Percentiles rank a stretch among this genome's conserved stretches.
Evolutionary conservation across 805 yeast genomes (phyloP).

Genomic region (Brettanomyces bruxellensis): DNA sequence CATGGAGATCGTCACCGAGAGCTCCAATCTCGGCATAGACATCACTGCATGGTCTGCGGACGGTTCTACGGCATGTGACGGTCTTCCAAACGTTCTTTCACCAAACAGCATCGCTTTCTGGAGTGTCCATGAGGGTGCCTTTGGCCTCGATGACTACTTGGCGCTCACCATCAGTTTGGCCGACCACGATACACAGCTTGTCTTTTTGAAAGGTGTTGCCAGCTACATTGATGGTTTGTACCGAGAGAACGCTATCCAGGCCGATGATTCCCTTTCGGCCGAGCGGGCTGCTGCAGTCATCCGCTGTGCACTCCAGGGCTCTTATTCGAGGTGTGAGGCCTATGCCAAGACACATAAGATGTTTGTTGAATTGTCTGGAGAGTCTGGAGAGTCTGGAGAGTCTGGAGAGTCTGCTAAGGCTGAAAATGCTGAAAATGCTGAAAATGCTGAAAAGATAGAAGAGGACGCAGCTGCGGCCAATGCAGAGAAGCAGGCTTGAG

Average conservation of each 20-base stretch:
- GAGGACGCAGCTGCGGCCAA: too few species aligned
- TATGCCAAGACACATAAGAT: neutral
- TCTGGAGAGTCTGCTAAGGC: too few species aligned
- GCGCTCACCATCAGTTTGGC: constrained; percentile 31
- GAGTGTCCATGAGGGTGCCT: constrained; percentile 10
- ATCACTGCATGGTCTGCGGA: constrained; percentile 23
- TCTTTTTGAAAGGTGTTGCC: constrained; percentile 28
- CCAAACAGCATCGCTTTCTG: constrained; percentile 29
- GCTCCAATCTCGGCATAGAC: constrained; percentile 26
- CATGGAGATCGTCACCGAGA: constrained; percentile 8
- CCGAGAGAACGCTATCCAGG: constrained; percentile 10
- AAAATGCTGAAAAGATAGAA: too few species aligned
- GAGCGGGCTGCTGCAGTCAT: neutral
- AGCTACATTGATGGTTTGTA: constrained; percentile 28
- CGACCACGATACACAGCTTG: constrained; percentile 26
- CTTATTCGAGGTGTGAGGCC: neutral
- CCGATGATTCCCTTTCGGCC: neutral
- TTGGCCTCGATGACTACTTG: constrained; percentile 28
- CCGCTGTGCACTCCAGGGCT: neutral
- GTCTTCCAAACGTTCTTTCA: constrained; percentile 25
- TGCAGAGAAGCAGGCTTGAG: too few species aligned
- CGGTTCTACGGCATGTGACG: constrained; percentile 1
- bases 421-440: too few species aligned
- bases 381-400: too few species aligned
- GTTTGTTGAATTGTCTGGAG: too few species aligned